Percentiles rank a stretch among this genome's conserved stretches.
Evolutionary conservation across 495 filamentous ascomycete genomes (phyloP).

Genomic region (Penicillium malachiteum): DNA sequence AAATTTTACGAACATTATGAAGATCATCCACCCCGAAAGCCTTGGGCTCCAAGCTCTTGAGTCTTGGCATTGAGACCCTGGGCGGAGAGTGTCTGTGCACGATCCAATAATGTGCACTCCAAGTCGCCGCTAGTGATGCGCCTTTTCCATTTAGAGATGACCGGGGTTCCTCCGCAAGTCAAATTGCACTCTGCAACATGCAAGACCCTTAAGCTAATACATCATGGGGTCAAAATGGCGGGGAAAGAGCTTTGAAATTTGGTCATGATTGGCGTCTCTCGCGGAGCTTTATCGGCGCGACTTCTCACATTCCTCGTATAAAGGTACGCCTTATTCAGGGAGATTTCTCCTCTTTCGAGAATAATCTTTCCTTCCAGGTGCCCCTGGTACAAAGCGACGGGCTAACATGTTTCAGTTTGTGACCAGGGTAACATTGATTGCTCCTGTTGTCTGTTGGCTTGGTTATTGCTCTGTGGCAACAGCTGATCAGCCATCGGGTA

Average conservation of each 20-base stretch:
- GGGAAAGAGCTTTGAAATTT: background rate
- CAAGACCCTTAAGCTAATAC: background rate
- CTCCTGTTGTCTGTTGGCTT: background rate
- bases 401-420: background rate
- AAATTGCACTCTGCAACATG: background rate
- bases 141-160: slow-evolving; percentile 6
- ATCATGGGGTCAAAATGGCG: background rate
- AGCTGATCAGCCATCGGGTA: background rate
- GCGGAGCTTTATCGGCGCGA: slow-evolving; percentile 1
- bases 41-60: background rate
- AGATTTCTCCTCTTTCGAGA: background rate
- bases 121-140: slow-evolving; percentile 17
- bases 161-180: background rate
- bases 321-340: background rate
- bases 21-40: background rate
- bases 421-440: background rate
- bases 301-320: background rate
- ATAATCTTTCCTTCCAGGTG: too few species aligned
- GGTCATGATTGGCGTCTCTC: background rate
- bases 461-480: background rate
- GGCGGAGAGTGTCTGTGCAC: background rate
- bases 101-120: slow-evolving; percentile 16
- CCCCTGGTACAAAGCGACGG: background rate
- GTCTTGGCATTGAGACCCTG: background rate
- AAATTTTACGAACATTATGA: too few species aligned